Evolutionary conservation across 2,329 filamentous ascomycete genomes (phyloP).

Genomic region (Epichloe coenophiala): DNA sequence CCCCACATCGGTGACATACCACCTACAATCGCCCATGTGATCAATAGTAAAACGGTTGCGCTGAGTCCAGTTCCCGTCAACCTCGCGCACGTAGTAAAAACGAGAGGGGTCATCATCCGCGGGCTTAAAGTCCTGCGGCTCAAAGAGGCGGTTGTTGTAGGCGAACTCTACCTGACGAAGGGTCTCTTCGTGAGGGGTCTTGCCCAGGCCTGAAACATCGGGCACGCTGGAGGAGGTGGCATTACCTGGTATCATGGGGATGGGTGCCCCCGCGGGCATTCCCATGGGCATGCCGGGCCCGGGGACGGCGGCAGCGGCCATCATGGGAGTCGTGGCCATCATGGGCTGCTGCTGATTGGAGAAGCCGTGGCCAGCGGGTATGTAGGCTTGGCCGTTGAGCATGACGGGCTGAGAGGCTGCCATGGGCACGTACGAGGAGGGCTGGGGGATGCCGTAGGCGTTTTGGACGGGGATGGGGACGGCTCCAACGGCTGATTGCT

Average conservation of each 20-base stretch:
- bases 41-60: constrained; percentile 48
- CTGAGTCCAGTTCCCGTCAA: constrained; percentile 46
- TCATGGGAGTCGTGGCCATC: constrained; percentile 15
- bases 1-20: constrained; percentile 44
- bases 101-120: constrained; percentile 43
- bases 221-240: constrained; percentile 14
- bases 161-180: constrained; percentile 35
- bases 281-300: background rate
- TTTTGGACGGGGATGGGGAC: constrained; percentile 16
- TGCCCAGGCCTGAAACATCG: constrained; percentile 40
- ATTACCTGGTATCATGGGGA: constrained; percentile 29
- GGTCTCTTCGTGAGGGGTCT: constrained; percentile 33
- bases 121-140: constrained; percentile 50
- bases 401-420: constrained; percentile 19
- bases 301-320: constrained; percentile 13
- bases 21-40: constrained; percentile 39
- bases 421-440: constrained; percentile 5
- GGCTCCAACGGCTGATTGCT: constrained; percentile 19
- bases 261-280: constrained; percentile 9
- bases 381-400: constrained; percentile 16
- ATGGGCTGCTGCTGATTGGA: constrained; percentile 14
- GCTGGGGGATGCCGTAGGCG: constrained; percentile 20
- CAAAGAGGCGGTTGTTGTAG: constrained; percentile 34
- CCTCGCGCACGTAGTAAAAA: constrained; percentile 48
- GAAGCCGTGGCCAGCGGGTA: constrained; percentile 10